phyloP scores from a whole-genome alignment of 1,284 basidiomycete genomes.

The Marasmius tenuissimus region DNA sequence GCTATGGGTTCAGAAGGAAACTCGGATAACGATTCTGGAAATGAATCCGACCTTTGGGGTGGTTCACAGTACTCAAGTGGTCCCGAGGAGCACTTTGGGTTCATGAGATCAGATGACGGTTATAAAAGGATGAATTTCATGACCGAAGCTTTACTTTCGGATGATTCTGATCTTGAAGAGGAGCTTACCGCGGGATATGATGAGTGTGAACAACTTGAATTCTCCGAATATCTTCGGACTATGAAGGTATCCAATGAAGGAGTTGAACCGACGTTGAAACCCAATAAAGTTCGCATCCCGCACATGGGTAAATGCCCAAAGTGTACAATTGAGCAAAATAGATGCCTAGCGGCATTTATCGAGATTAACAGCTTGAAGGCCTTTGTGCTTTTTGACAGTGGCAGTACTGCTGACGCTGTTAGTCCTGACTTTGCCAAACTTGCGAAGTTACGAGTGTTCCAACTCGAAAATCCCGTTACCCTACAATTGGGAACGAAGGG shows the following conservation, averaged over 20 bases:
- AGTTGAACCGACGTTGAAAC: background rate
- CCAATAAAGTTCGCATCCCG: background rate
- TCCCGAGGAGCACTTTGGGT: background rate
- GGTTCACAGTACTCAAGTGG: background rate
- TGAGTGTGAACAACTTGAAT: background rate
- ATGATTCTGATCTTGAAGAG: too few species aligned
- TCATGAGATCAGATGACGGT: background rate
- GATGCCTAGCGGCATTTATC: slow-evolving; percentile 9
- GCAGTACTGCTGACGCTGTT: slow-evolving; percentile 20
- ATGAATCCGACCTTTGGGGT: background rate
- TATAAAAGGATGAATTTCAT: background rate
- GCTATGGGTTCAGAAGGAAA: too few species aligned
- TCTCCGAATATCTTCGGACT: background rate
- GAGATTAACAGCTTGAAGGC: slow-evolving; percentile 18
- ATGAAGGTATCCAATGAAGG: background rate
- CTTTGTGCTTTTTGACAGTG: slow-evolving; percentile 21
- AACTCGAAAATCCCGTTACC: too few species aligned
- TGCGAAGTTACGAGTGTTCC: slow-evolving; percentile 6
- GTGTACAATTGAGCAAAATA: background rate
- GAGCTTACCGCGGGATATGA: background rate
- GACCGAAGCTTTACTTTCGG: background rate
- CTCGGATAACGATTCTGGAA: too few species aligned
- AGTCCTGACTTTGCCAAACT: slow-evolving; percentile 19
- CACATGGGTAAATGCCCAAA: background rate
- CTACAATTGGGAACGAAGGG: too few species aligned